phyloP scores from a whole-genome alignment of 805 yeast genomes.

The Kuraishia molischiana region DNA sequence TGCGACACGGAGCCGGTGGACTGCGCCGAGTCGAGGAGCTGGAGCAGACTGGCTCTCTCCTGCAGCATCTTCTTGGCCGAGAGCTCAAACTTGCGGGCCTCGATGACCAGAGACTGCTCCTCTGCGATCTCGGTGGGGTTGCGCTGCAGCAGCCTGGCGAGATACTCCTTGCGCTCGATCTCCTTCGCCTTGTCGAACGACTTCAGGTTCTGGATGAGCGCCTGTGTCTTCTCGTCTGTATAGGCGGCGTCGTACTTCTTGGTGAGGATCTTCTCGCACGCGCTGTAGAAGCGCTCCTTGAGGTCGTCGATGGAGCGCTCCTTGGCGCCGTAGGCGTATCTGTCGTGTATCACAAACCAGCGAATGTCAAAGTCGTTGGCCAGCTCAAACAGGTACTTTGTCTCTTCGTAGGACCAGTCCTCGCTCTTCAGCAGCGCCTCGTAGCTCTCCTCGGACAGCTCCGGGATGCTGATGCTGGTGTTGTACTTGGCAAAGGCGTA shows the following conservation, averaged over 20 bases:
- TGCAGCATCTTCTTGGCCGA: constrained; percentile 81
- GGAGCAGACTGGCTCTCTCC: constrained; percentile 73
- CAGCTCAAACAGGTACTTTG: constrained; percentile 65
- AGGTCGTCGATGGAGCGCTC: constrained; percentile 63
- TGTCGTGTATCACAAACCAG: constrained; percentile 60
- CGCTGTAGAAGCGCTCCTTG: constrained; percentile 69
- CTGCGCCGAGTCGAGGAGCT: constrained; percentile 82
- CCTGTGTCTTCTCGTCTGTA: constrained; percentile 29
- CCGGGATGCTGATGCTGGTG: constrained; percentile 59
- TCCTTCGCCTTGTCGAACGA: constrained; percentile 65
- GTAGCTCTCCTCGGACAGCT: constrained; percentile 53
- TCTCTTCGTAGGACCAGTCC: constrained; percentile 70
- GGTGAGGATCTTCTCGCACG: constrained; percentile 46
- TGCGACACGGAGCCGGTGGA: constrained; percentile 66
- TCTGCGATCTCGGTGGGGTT: constrained; percentile 97
- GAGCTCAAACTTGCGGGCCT: constrained; percentile 84
- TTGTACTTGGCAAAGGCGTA: constrained; percentile 72
- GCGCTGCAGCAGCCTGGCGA: constrained; percentile 66
- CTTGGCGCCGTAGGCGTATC: constrained; percentile 41
- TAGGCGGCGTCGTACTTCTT: constrained; percentile 28
- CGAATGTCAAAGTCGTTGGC: constrained; percentile 50
- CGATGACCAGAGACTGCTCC: constrained; percentile 89
- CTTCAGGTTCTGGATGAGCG: constrained; percentile 49
- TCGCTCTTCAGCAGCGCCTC: constrained; percentile 35
- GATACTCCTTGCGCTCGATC: constrained; percentile 67